Evolutionary conservation across 2,329 filamentous ascomycete genomes (phyloP), one percentile per base, ranked within the genome.

Genomic region (Boeremia exigua): DNA sequence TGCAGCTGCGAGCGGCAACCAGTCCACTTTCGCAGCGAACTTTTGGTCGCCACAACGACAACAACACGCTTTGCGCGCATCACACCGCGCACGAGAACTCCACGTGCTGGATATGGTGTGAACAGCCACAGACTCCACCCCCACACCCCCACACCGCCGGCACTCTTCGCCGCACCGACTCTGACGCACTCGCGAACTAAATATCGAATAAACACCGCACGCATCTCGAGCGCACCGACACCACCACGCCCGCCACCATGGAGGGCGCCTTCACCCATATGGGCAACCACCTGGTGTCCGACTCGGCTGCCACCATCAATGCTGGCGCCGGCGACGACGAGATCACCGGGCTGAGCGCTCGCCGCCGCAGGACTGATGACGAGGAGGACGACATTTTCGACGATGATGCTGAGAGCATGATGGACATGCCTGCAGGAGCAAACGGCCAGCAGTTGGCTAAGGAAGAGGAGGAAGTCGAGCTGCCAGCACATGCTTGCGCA

Each of bases 251-350:
- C 48, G 37, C 56, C 58, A 65, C 48, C 66, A 94, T 95, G 91
- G 91, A 95, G 81, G 90, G 89, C 75, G 90, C 91, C 66, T 96
- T 96, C 75, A 94, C 89, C 60, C 89, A 95, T 78, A 86, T 94
- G 71, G 90, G 89, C 70, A 96, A 95, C 79, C 89, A 93, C 78
- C 81, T 93, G 66, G 87, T 95, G 72, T 92, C 90, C 70, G 90
- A 93, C 78, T 92, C 89, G 48, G 90, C 88, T 50, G 88, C 89
- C 57, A 91, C 89, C 60, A 96, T 97, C 77, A 96, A 96, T 71
- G 92, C 92, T 62, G 87, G 91, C 68, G 91, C 92, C 62, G 87
- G 90, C 70, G 92, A 96, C 78, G 92, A 96, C 70, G 92, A 96
- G 78, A 90, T 85, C 78, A 83, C 94, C 62, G 84, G 96, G 42